phyloP scores from a whole-genome alignment of 148 eudicot species.

The Euryodendron excelsum region DNA sequence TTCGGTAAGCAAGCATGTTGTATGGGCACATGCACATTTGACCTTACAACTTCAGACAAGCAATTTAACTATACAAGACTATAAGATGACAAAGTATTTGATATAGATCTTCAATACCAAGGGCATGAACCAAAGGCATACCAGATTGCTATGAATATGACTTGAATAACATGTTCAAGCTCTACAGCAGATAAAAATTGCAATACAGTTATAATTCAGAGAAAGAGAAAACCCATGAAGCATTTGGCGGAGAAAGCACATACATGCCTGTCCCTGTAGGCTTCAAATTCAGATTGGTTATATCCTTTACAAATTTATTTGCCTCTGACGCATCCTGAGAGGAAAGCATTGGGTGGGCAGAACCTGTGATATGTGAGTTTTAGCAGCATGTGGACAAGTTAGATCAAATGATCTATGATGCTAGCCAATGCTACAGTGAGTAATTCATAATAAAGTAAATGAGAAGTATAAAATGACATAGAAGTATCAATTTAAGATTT shows the following conservation, averaged over 20 bases:
- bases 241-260: constrained; percentile 32
- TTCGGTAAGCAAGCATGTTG: not conserved
- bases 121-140: constrained; percentile 3
- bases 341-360: constrained; percentile 88
- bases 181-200: not conserved
- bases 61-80: not conserved
- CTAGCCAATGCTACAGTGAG: not conserved
- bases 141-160: not conserved
- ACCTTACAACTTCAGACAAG: not conserved
- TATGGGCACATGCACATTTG: not conserved
- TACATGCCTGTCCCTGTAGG: constrained; percentile 60
- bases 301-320: constrained; percentile 51
- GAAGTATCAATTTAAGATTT: not conserved
- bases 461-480: not conserved
- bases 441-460: not conserved
- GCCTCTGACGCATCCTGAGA: constrained; percentile 63
- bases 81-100: not conserved
- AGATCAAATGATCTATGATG: not conserved
- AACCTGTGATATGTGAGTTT: constrained; percentile 41
- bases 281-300: constrained; percentile 38
- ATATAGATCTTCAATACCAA: not conserved
- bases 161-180: not conserved
- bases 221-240: not conserved
- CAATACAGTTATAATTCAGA: not conserved
- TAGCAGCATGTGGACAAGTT: not conserved